A percentile compares a stretch with the other conserved stretches of the same genome.
phyloP scores from a whole-genome alignment of 1,284 basidiomycete genomes.

The Sporisorium exsertum region DNA sequence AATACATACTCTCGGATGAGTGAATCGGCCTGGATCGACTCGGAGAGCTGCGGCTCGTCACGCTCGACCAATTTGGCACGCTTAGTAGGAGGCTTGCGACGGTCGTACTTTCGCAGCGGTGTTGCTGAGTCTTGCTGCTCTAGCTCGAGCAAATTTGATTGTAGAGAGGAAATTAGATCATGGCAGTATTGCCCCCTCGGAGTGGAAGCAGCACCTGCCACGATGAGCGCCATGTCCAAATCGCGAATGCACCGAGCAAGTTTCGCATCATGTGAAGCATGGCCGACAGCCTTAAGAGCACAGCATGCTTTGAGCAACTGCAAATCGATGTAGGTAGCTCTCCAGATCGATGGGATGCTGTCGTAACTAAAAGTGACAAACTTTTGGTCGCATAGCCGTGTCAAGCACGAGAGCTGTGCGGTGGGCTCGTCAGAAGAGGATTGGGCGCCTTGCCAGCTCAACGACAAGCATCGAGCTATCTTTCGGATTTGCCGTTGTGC shows the following conservation, averaged over 20 bases:
- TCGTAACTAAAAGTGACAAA: constrained; percentile 71
- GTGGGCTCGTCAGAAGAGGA: neutral
- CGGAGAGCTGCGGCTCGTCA: neutral
- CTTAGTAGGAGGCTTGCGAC: constrained; percentile 1
- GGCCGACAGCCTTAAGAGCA: neutral
- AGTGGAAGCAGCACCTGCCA: constrained; percentile 75
- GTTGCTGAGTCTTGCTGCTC: neutral
- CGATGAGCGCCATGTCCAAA: constrained; percentile 83
- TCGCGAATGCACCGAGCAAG: constrained; percentile 70
- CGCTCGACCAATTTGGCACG: neutral
- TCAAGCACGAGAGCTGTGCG: constrained; percentile 55
- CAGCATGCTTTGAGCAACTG: constrained; percentile 37
- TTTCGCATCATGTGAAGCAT: neutral
- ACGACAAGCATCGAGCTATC: neutral
- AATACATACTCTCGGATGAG: constrained; percentile 17
- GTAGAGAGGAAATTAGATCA: constrained; percentile 69
- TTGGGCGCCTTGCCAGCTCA: neutral
- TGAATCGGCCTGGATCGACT: constrained; percentile 18
- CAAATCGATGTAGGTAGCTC: constrained; percentile 71
- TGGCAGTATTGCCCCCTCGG: constrained; percentile 34
- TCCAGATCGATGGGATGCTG: constrained; percentile 69
- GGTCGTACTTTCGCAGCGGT: neutral
- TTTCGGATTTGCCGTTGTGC: constrained; percentile 5
- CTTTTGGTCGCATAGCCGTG: constrained; percentile 70
- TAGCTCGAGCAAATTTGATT: constrained; percentile 4